Evolutionary conservation across 805 yeast genomes (phyloP).

Genomic region (Sungouiella blattae): DNA sequence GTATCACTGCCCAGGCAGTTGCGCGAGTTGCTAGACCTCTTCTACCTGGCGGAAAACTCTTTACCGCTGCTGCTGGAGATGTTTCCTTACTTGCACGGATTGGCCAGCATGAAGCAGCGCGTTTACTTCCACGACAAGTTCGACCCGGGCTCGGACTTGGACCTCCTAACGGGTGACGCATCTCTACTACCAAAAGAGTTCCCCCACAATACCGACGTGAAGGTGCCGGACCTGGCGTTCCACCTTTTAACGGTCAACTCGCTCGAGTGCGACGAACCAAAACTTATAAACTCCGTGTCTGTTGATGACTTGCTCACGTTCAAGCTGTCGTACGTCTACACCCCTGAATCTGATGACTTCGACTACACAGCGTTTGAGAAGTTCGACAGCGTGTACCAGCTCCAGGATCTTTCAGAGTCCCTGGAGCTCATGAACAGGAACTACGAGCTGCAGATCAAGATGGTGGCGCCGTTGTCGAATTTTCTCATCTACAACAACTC

Average conservation of each 20-base stretch:
- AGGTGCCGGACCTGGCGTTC: conserved; percentile 6
- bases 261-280: conserved; percentile 8
- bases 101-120: conserved; percentile 23
- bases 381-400: conserved; percentile 4
- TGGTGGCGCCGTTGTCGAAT: conserved; percentile 31
- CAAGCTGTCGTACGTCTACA: background rate
- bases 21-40: conserved; percentile 14
- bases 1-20: conserved; percentile 10
- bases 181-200: conserved; percentile 2
- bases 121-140: conserved; percentile 23
- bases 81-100: conserved; percentile 37
- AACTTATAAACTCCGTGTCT: conserved; percentile 16
- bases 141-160: conserved; percentile 9
- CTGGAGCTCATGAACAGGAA: conserved; percentile 28
- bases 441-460: conserved; percentile 24
- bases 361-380: conserved; percentile 5
- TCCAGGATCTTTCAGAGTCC: conserved; percentile 1
- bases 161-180: conserved; percentile 4
- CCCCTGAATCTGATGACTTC: conserved; percentile 4
- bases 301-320: conserved; percentile 15
- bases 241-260: conserved; percentile 15
- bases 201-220: conserved; percentile 6
- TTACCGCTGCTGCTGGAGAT: conserved; percentile 13
- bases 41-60: conserved; percentile 13
- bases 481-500: conserved; percentile 30